Evolutionary conservation across 805 yeast genomes (phyloP), one percentile per base, ranked within the genome.

Genomic region (Lipomyces lipofer): DNA sequence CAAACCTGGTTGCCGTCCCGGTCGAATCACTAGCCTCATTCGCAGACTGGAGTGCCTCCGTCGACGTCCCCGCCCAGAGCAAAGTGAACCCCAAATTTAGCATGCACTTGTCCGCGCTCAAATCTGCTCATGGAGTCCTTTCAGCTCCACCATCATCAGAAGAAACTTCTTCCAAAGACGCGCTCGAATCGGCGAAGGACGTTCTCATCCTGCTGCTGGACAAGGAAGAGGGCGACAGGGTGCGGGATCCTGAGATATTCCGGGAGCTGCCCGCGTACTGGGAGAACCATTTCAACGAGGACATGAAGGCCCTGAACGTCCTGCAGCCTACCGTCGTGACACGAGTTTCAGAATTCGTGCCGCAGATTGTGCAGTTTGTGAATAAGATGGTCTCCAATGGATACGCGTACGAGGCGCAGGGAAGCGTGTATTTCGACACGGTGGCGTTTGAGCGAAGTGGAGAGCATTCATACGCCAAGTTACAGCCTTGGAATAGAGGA

Each of bases 401-500:
- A 0, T 92, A 78, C 70, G 99, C 92, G 2, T 83, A 96, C 1
- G 72, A 70, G 4, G 97, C 91, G 67, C 64, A 63, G 36, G 98
- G 97, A 0, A 86, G 95, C 8, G 99, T 94, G n/a, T 94, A 94
- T 71, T 94, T 94, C 69, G 95, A 94, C 72, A 91, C 97, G 10
- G 79, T 74, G 6, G 80, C 82, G 47, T 94, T 92, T 69, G 98
- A 94, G 64, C 73, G 73, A 33, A 75, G 78, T 50, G 81, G 82
- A 6, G 72, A 78, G 43, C 99, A 94, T 68, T 85, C 79, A 54
- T 94, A 94, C 70, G 98, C 98, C 35, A 94, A 94, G 71, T 81
- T 91, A 66, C 98, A 94, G 73, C 99, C 99, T 17, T 92, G 98
- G 98, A 94, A 91, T 68, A 88, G 89, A 72, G 96, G 96, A 48